Evolutionary conservation across 306 rosid genomes (phyloP).

Genomic region (Begonia loranthoides): DNA sequence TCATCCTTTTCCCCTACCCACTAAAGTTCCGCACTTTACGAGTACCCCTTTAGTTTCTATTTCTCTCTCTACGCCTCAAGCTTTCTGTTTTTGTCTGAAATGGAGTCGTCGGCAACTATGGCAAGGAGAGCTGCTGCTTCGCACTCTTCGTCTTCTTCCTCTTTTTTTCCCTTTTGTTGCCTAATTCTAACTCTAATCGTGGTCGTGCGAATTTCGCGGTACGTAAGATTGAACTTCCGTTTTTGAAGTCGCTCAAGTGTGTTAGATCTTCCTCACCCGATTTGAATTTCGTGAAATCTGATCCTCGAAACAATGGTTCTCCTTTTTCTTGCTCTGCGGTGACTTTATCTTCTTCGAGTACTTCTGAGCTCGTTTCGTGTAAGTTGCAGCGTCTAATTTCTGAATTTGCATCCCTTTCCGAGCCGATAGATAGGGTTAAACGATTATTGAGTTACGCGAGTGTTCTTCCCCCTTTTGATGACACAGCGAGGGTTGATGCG

Average conservation of each 20-base stretch:
- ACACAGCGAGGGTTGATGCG: constrained; percentile 31
- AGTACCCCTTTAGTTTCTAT: background rate
- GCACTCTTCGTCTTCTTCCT: constrained; percentile 17
- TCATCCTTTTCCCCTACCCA: background rate
- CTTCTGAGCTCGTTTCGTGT: constrained; percentile 19
- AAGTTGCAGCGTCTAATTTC: constrained; percentile 37
- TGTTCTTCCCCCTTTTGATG: constrained; percentile 25
- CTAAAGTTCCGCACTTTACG: constrained; percentile 6
- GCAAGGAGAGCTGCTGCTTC: constrained; percentile 16
- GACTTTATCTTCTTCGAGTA: constrained; percentile 21
- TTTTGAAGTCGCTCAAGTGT: constrained; percentile 27
- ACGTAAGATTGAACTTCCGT: constrained; percentile 9
- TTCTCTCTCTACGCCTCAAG: background rate
- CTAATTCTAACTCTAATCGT: constrained; percentile 8
- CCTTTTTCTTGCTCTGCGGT: constrained; percentile 34
- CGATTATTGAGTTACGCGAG: constrained; percentile 41
- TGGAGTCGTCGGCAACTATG: constrained; percentile 41
- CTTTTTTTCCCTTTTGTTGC: constrained; percentile 17
- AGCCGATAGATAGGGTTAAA: constrained; percentile 58
- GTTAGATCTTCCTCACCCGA: constrained; percentile 13
- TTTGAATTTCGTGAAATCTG: constrained; percentile 7
- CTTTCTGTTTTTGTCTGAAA: background rate
- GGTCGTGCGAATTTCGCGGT: constrained; percentile 15
- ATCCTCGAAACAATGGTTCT: constrained; percentile 10
- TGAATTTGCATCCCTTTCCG: constrained; percentile 41